Percentiles rank a stretch among this genome's conserved stretches.
Evolutionary conservation across 2,329 filamentous ascomycete species (phyloP).

Genomic region (Nothomitra cinnamomea): DNA sequence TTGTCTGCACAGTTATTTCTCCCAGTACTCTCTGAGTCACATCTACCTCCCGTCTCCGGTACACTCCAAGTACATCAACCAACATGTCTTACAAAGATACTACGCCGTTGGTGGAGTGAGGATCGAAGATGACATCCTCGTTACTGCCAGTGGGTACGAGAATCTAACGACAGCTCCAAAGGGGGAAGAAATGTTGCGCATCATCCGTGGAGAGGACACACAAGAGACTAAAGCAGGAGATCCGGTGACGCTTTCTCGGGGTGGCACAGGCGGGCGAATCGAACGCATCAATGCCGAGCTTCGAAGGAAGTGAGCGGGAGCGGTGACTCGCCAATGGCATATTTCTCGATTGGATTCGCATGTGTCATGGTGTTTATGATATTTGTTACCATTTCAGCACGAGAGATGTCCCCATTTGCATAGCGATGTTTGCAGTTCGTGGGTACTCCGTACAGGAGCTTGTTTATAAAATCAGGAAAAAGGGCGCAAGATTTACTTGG

Average conservation of each 20-base stretch:
- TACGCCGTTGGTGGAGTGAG: slow-evolving; percentile 67
- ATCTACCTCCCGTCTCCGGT: slow-evolving; percentile 43
- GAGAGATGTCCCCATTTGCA: too few relatives aligned
- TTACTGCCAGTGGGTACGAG: slow-evolving; percentile 63
- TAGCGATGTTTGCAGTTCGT: too few relatives aligned
- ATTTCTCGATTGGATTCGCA: not conserved
- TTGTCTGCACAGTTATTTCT: slow-evolving; percentile 19
- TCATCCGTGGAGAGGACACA: slow-evolving; percentile 30
- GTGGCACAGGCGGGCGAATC: not conserved
- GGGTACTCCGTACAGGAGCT: too few relatives aligned
- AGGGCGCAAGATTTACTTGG: too few relatives aligned
- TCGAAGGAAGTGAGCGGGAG: not conserved
- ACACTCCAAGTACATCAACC: slow-evolving; percentile 62
- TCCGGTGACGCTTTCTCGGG: not conserved
- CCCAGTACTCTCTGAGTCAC: slow-evolving; percentile 20
- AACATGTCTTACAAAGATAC: slow-evolving; percentile 54
- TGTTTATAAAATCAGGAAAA: too few relatives aligned
- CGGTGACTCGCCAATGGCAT: too few relatives aligned
- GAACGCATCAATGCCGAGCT: not conserved
- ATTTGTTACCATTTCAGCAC: too few relatives aligned
- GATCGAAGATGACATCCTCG: slow-evolving; percentile 49
- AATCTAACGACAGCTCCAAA: slow-evolving; percentile 73
- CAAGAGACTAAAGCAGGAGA: not conserved
- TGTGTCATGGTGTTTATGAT: not conserved
- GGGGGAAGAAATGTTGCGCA: slow-evolving; percentile 43